Conservation (phyloP, 148 eudicot species). For the Mesembryanthemum crystallinum region DNA sequence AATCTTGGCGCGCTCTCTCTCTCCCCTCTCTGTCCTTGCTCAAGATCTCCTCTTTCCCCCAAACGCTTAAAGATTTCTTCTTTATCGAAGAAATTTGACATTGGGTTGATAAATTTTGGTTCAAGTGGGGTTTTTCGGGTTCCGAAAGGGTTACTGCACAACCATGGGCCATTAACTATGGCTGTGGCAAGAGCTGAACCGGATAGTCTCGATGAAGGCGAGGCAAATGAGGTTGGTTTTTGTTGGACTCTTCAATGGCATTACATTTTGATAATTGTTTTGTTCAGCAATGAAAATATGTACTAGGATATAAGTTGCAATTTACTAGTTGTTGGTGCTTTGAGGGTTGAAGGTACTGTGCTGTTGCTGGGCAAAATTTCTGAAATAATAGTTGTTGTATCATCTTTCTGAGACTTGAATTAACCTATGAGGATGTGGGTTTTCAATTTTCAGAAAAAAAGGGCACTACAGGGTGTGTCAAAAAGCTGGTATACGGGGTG, state of each 20-base stretch:
- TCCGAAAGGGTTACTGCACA: constrained; percentile 24
- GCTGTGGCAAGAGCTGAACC: constrained; percentile 49
- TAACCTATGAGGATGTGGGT: not conserved
- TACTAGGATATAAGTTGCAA: not conserved
- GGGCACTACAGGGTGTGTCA: no score
- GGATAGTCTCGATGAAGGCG: constrained; percentile 38
- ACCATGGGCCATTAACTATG: constrained; percentile 17
- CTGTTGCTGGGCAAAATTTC: no score
- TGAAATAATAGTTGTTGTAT: no score
- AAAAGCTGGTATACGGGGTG: no score
- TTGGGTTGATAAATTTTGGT: constrained; percentile 17
- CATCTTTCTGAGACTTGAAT: not conserved
- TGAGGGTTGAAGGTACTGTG: no score
- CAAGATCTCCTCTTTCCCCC: constrained; percentile 16
- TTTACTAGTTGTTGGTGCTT: not conserved
- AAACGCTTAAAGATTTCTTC: constrained; percentile 25
- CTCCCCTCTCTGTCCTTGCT: constrained; percentile 33
- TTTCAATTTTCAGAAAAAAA: not conserved
- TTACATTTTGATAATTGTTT: not conserved
- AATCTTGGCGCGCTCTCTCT: constrained; percentile 29
- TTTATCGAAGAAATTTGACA: constrained; percentile 18
- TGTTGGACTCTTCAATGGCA: not conserved
- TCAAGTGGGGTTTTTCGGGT: constrained; percentile 16
- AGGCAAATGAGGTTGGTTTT: constrained; percentile 43
- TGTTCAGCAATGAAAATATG: no score